Percentiles rank a stretch among this genome's conserved stretches.
These are phyloP conservation scores for Candida nemodendra DNA, from an alignment of 805 yeast species.

Conservation along the genomic window DNA sequence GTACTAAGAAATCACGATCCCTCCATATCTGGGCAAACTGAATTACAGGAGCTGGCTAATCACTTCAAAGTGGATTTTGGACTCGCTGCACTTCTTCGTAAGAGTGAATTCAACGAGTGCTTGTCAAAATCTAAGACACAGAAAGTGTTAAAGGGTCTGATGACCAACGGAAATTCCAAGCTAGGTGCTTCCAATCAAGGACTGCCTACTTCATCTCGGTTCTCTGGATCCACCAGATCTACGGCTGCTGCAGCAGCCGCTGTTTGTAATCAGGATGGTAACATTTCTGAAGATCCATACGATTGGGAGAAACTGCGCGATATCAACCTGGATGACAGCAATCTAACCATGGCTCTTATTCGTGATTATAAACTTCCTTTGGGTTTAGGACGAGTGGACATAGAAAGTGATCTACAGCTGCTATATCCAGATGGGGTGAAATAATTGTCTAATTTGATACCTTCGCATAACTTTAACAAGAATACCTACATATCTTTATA, in stretches of 20 bases:
- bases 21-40: conserved; percentile 22
- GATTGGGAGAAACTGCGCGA: neutral
- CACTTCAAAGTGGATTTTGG: conserved; percentile 15
- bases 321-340: conserved; percentile 16
- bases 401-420: conserved; percentile 28
- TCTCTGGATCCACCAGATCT: neutral
- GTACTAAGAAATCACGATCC: conserved; percentile 23
- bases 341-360: conserved; percentile 23
- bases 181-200: neutral
- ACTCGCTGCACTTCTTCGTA: conserved; percentile 6
- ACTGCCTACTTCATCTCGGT: neutral
- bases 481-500: no score
- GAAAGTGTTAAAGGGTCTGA: conserved; percentile 9
- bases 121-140: conserved; percentile 6
- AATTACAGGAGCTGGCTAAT: conserved; percentile 14
- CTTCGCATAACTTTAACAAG: no score
- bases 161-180: neutral
- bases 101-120: conserved; percentile 9
- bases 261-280: no score
- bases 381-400: conserved; percentile 25
- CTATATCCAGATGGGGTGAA: conserved; percentile 4
- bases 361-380: conserved; percentile 29
- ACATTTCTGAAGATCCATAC: neutral
- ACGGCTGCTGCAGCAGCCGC: neutral
- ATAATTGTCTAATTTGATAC: neutral